Percentiles rank a stretch among this genome's conserved stretches.
Conservation (phyloP, 441 rosid species). For the Raphanus hybrid region DNA sequence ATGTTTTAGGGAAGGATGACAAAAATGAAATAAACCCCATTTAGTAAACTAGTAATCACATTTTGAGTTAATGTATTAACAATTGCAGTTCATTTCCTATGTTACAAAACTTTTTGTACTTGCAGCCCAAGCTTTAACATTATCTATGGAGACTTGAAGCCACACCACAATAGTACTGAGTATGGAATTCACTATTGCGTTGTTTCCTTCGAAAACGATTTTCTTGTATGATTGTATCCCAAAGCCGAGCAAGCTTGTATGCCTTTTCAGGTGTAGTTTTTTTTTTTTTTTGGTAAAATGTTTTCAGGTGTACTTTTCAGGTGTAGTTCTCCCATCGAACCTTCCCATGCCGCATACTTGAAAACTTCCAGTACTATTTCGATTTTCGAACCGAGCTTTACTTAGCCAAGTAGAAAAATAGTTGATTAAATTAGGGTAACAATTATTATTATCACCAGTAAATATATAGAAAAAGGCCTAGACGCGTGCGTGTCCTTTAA, state of each 20-base stretch:
- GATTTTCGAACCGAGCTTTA: constrained; percentile 10
- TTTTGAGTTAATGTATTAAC: too few species aligned
- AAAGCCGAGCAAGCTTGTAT: not conserved
- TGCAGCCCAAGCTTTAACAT: too few species aligned
- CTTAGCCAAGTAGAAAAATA: constrained; percentile 41
- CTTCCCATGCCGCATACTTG: not conserved
- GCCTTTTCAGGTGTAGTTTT: not conserved
- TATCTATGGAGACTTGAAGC: too few species aligned
- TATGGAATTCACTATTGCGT: not conserved
- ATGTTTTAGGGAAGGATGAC: too few species aligned
- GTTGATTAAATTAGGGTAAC: constrained; percentile 32
- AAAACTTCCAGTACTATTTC: not conserved
- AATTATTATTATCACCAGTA: not conserved
- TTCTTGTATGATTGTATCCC: not conserved
- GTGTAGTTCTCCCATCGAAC: not conserved
- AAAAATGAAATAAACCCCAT: too few species aligned
- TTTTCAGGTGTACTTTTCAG: too few species aligned
- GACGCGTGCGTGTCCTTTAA: constrained; percentile 41
- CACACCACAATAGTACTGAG: too few species aligned
- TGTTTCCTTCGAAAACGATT: not conserved
- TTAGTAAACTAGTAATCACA: too few species aligned
- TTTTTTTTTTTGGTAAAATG: too few species aligned
- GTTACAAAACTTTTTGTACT: too few species aligned
- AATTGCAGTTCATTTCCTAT: too few species aligned
- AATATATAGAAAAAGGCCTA: not conserved